Base-by-base conservation (phyloP, 2,329 filamentous ascomycete genomes). In the Colletotrichum truncatum region DNA sequence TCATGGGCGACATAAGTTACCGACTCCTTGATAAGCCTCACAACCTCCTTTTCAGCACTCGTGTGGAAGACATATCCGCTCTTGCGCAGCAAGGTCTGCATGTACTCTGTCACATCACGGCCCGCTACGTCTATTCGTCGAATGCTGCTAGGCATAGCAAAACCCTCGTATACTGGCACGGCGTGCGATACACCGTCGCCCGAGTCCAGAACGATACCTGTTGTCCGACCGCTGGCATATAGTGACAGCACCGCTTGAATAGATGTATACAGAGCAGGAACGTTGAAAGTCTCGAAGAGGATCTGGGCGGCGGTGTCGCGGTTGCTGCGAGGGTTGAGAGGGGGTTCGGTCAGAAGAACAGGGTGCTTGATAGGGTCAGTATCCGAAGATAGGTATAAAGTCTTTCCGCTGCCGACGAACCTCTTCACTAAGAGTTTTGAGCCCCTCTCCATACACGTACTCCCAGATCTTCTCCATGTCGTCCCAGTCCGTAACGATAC, bases 391-490 rank as follows among this genome's bases (percentile, higher is more conserved):
- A 10, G 25, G 12, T n/a, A 34, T 21, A 28, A 28, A 32, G 12
- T 49, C 14, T 16, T 28, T 30, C 26, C 10, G 28, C 46, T 41
- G 18, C 46, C 34, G 11, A 63, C 62, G 14, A 51, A 94, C 92
- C 87, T 99, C 96, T 86, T 99, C 96, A 79, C 94, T 98, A 76
- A 98, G 85, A 52, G 95, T 97, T 84, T 98, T 98, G 73, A 99
- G 80, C 69, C 97, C 96, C 75, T 98, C 95, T 63, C 93, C 93
- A 78, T 98, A 99, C 56, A 99, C 94, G 75, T 97, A 96, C 74
- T 97, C 93, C 96, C 96, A 99, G 81, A 99, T 99, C 82, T 93
- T 90, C 84, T 99, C 96, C 96, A 99, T 99, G 76, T 99, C 96
- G 76, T 98, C 96, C 96, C 96, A 99, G 80, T 99, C 94, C 71